phyloP scores from a whole-genome alignment of 805 yeast species.

The Schizosaccharomyces cryophilus region DNA sequence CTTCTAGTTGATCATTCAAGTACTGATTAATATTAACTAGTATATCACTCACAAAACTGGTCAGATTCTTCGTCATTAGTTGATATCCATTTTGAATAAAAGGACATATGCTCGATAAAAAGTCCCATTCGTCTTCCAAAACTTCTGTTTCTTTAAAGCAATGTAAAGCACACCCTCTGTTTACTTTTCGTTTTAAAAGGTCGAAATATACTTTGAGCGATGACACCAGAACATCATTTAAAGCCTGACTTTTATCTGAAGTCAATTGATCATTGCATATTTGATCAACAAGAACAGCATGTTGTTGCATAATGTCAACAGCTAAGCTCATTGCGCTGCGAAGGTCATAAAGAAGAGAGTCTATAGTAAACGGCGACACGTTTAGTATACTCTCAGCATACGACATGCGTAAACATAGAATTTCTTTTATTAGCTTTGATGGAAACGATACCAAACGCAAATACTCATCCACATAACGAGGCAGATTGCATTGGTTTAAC shows the following conservation, averaged over 20 bases:
- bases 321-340: constrained; percentile 54
- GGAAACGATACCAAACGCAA: constrained; percentile 53
- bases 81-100: constrained; percentile 61
- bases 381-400: constrained; percentile 58
- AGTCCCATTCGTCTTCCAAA: constrained; percentile 58
- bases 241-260: constrained; percentile 34
- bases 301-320: constrained; percentile 43
- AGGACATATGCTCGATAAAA: constrained; percentile 51
- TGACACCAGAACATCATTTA: constrained; percentile 43
- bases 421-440: constrained; percentile 50
- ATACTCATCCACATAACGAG: constrained; percentile 42
- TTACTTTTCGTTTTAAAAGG: constrained; percentile 47
- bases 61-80: constrained; percentile 56
- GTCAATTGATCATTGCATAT: constrained; percentile 49
- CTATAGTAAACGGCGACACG: constrained; percentile 89
- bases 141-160: constrained; percentile 70
- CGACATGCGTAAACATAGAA: constrained; percentile 43
- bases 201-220: constrained; percentile 51
- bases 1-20: constrained; percentile 43
- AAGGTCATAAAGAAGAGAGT: constrained; percentile 74
- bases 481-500: constrained; percentile 46
- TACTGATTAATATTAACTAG: constrained; percentile 45
- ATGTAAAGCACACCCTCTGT: constrained; percentile 44
- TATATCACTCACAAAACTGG: constrained; percentile 36
- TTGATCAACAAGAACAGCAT: constrained; percentile 27